A percentile compares a stretch with the other conserved stretches of the same genome.
These are phyloP conservation scores for Mallotus japonicus DNA, from an alignment of 441 rosid genomes.

Conservation along the genomic window DNA sequence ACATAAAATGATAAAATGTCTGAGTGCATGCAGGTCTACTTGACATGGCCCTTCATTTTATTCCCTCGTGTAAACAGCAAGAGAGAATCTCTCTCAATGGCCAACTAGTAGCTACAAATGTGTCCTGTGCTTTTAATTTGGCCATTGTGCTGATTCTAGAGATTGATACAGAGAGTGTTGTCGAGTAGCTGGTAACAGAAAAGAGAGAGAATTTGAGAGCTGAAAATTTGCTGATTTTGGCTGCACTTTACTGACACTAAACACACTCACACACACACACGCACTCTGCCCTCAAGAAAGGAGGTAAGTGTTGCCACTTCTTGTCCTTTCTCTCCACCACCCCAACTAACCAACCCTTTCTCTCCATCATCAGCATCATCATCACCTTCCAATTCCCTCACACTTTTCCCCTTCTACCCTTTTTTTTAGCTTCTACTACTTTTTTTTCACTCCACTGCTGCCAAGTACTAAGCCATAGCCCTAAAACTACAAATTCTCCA, in stretches of 20 bases:
- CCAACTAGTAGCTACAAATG: too few species aligned
- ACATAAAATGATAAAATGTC: too few species aligned
- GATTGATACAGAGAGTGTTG: background rate
- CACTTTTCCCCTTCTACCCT: background rate
- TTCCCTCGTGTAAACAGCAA: background rate
- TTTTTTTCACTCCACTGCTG: background rate
- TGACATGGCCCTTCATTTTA: slow-evolving; percentile 17
- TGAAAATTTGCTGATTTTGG: background rate
- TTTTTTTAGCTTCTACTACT: background rate
- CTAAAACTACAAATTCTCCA: background rate
- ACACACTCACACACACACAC: background rate
- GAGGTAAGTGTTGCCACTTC: slow-evolving; percentile 12
- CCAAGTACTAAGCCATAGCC: background rate
- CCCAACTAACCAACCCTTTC: too few species aligned
- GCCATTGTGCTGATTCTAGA: background rate
- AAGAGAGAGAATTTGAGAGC: slow-evolving; percentile 4
- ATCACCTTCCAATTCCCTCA: background rate
- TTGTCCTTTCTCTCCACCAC: background rate
- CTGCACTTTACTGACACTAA: slow-evolving; percentile 6
- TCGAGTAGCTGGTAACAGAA: background rate
- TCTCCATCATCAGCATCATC: too few species aligned
- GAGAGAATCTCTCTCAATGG: background rate
- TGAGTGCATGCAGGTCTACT: background rate
- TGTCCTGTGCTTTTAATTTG: background rate
- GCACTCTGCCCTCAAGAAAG: background rate